Evolutionary conservation across 345 rosid species (phyloP).

Genomic region (Chamaenerion angustifolium): DNA sequence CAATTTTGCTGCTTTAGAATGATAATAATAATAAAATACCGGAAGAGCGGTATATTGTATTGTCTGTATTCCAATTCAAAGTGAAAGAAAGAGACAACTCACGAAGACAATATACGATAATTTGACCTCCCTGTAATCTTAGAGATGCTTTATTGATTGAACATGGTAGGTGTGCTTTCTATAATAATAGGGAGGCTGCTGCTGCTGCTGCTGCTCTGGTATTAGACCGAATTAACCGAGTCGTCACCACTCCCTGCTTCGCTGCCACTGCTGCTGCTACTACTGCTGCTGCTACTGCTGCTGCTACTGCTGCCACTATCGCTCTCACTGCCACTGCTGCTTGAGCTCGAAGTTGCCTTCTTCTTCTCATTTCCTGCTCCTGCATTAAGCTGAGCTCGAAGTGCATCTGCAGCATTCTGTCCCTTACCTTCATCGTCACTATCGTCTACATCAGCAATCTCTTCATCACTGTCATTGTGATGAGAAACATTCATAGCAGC

Average conservation of each 20-base stretch:
- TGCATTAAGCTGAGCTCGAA: constrained; percentile 68
- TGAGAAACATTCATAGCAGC: constrained; percentile 6
- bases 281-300: constrained; percentile 57
- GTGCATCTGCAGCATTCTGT: constrained; percentile 86
- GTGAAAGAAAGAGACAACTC: too few species aligned
- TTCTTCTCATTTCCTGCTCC: constrained; percentile 16
- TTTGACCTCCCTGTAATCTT: too few species aligned
- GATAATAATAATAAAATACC: too few species aligned
- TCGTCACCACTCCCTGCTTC: constrained; percentile 69
- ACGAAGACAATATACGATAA: too few species aligned
- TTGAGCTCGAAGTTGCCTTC: constrained; percentile 31
- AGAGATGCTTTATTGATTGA: too few species aligned
- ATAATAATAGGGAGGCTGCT: too few species aligned
- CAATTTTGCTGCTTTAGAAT: too few species aligned
- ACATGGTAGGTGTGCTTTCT: too few species aligned
- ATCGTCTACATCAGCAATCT: constrained; percentile 85
- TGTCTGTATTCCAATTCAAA: too few species aligned
- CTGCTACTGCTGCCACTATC: too few species aligned
- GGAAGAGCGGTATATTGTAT: too few species aligned
- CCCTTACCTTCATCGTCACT: constrained; percentile 54
- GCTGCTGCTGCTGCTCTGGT: too few species aligned
- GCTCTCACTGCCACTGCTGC: constrained; percentile 46
- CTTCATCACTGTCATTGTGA: constrained; percentile 44
- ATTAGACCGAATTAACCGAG: constrained; percentile 47
- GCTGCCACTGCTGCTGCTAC: constrained; percentile 46